These are phyloP conservation scores for Erigeron philadelphicus DNA, from an alignment of 140 eudicot species.

Conservation along the genomic window DNA sequence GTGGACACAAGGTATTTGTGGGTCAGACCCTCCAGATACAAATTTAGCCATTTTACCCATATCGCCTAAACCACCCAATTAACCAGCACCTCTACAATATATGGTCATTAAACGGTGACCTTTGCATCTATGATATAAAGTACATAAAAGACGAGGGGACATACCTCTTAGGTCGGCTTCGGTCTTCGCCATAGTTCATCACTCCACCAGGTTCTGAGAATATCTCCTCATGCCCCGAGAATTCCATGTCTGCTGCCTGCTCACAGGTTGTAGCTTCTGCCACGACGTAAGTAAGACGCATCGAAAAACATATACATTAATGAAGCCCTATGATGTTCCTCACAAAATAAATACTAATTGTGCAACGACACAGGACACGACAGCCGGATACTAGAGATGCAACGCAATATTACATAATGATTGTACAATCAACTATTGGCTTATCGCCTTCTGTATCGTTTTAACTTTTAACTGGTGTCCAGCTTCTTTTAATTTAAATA, in stretches of 20 bases:
- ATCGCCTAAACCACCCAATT: not conserved
- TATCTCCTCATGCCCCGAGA: conserved; percentile 85
- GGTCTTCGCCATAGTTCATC: conserved; percentile 89
- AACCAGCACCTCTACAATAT: not conserved
- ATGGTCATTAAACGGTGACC: not conserved
- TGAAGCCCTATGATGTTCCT: not conserved
- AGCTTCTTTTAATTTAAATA: conserved; percentile 1
- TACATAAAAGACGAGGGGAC: not conserved
- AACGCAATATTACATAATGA: conserved; percentile 6
- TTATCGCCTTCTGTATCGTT: not conserved
- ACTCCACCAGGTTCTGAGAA: conserved; percentile 90
- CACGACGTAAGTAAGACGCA: conserved; percentile 89
- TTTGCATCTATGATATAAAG: not conserved
- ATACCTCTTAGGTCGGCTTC: conserved; percentile 86
- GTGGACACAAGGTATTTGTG: not conserved
- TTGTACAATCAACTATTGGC: not conserved
- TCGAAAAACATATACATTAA: conserved; percentile 63
- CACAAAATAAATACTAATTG: not conserved
- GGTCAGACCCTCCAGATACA: not conserved
- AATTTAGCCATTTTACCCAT: not conserved
- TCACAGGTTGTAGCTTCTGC: conserved; percentile 93
- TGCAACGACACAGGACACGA: not conserved
- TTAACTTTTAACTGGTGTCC: not conserved
- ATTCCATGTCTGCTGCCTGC: conserved; percentile 94
- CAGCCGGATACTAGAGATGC: not conserved